phyloP scores from a whole-genome alignment of 305 asterid species.

The Lippia alba region DNA sequence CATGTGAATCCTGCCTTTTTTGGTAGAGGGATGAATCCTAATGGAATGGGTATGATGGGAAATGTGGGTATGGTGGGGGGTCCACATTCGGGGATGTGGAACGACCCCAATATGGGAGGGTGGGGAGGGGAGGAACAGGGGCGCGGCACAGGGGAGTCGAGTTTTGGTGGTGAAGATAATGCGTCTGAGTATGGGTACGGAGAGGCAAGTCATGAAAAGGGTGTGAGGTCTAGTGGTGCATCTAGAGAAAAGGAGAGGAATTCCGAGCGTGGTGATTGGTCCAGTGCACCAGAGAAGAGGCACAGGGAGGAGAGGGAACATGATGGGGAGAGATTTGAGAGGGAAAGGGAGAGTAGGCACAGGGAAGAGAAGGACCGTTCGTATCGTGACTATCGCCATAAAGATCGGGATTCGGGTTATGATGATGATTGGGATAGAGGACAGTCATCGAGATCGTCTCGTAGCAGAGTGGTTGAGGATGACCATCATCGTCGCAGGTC shows the following conservation, averaged over 20 bases:
- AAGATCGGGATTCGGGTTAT: slow-evolving; percentile 55
- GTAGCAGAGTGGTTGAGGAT: slow-evolving; percentile 54
- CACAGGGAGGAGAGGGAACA: slow-evolving; percentile 60
- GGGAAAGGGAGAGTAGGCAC: slow-evolving; percentile 57
- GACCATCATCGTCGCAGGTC: slow-evolving; percentile 48
- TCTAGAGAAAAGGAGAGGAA: slow-evolving; percentile 58
- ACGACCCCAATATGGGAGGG: slow-evolving; percentile 57
- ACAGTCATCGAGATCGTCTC: slow-evolving; percentile 60
- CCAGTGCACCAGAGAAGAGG: slow-evolving; percentile 57
- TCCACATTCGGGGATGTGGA: slow-evolving; percentile 71
- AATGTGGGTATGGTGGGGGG: slow-evolving; percentile 65
- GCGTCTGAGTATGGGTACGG: slow-evolving; percentile 67
- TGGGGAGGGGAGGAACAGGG: slow-evolving; percentile 81
- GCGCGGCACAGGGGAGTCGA: slow-evolving; percentile 64
- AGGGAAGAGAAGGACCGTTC: slow-evolving; percentile 65
- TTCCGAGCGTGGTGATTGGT: slow-evolving; percentile 65
- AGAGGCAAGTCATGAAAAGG: slow-evolving; percentile 71
- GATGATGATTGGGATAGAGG: slow-evolving; percentile 54
- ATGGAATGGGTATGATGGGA: slow-evolving; percentile 74
- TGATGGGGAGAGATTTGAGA: slow-evolving; percentile 58
- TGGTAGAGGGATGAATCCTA: slow-evolving; percentile 66
- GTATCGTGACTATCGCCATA: slow-evolving; percentile 63
- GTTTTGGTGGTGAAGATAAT: slow-evolving; percentile 72
- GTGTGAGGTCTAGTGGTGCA: slow-evolving; percentile 56
- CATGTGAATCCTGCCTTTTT: slow-evolving; percentile 87